These are phyloP conservation scores for Diplodia corticola DNA, from an alignment of 2,329 filamentous ascomycete genomes.

Conservation along the genomic window DNA sequence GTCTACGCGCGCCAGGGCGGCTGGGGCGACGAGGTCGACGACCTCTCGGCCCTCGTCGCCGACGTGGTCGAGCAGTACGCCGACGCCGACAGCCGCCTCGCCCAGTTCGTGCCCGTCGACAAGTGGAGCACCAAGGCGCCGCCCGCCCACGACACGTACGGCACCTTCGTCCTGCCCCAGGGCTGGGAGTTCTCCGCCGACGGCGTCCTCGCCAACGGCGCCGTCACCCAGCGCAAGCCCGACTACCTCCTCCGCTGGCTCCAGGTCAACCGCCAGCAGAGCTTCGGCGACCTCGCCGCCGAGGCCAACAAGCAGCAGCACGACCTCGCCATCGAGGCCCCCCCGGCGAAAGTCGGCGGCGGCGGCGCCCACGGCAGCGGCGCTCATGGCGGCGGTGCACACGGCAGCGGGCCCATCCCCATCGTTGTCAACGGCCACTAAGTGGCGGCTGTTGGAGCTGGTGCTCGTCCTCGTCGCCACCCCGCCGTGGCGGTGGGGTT, in stretches of 20 bases:
- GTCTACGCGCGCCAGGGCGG: constrained; percentile 46
- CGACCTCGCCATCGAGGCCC: neutral
- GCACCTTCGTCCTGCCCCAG: constrained; percentile 18
- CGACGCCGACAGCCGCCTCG: constrained; percentile 24
- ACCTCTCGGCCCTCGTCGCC: constrained; percentile 47
- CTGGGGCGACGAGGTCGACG: constrained; percentile 49
- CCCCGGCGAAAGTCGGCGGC: constrained; percentile 9
- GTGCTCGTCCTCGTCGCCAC: too few relatives aligned
- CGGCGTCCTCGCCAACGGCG: neutral
- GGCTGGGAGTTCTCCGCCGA: constrained; percentile 17
- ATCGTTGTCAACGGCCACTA: constrained; percentile 18
- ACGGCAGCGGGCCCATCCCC: neutral
- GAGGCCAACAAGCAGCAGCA: constrained; percentile 8
- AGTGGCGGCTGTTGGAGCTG: neutral
- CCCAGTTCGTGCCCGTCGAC: neutral
- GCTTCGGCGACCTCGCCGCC: constrained; percentile 14
- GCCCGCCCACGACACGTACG: constrained; percentile 7
- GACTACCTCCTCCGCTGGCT: constrained; percentile 24
- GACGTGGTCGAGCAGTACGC: constrained; percentile 46
- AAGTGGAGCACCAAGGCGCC: constrained; percentile 21
- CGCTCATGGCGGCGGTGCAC: neutral
- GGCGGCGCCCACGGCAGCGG: constrained; percentile 1
- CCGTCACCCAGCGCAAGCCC: constrained; percentile 14
- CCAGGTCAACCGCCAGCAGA: constrained; percentile 22
- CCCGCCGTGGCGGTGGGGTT: neutral